Evolutionary conservation across 1,284 basidiomycete genomes (phyloP).

Genomic region (Rhodotorula sp.): DNA sequence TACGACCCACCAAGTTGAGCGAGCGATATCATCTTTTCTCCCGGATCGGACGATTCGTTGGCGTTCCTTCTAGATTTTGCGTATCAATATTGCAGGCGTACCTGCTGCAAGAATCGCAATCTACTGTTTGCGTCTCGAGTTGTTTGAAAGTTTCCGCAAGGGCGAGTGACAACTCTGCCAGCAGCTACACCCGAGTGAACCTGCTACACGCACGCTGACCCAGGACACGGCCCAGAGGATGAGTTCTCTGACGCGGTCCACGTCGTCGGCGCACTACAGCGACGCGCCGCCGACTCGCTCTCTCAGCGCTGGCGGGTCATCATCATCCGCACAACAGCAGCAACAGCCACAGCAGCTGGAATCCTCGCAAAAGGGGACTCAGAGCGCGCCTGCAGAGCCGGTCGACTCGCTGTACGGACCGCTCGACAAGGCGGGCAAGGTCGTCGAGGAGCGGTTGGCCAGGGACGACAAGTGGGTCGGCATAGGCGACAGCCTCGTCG

Average conservation of each 20-base stretch:
- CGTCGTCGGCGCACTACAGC: not conserved
- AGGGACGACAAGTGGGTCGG: constrained; percentile 27
- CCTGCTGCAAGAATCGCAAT: no score
- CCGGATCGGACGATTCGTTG: no score
- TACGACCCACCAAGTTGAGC: no score
- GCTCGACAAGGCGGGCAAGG: constrained; percentile 29
- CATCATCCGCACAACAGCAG: not conserved
- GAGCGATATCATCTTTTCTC: no score
- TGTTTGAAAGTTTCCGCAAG: no score
- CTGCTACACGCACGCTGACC: no score
- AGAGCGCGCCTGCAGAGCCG: not conserved
- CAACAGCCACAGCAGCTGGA: constrained; percentile 12
- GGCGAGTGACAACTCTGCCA: not conserved
- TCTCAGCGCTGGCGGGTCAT: not conserved
- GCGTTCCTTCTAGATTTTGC: no score
- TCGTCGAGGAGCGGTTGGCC: constrained; percentile 29
- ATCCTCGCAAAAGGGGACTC: not conserved
- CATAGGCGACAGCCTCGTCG: constrained; percentile 29
- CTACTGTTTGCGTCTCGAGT: no score
- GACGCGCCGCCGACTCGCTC: constrained; percentile 12
- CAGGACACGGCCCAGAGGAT: not conserved
- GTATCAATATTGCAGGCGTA: no score
- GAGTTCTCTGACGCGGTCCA: constrained; percentile 2
- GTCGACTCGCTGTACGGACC: constrained; percentile 24
- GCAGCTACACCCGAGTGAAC: no score